These are phyloP conservation scores for Phtheirospermum japonicum DNA, from an alignment of 257 asterid species.

Conservation along the genomic window DNA sequence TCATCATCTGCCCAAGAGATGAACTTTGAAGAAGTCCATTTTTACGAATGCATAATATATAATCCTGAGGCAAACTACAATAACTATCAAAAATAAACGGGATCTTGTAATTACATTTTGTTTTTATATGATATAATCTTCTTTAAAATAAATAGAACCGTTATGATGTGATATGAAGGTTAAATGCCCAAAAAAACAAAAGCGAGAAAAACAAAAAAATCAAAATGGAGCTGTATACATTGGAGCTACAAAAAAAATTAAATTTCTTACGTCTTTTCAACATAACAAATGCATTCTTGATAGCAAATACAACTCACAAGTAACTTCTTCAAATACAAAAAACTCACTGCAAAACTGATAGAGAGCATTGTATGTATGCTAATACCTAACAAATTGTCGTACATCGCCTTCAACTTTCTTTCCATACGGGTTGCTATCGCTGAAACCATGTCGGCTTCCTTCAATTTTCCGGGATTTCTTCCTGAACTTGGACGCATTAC, in stretches of 20 bases:
- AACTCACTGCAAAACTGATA: background rate
- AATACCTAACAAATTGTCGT: slow-evolving; percentile 62
- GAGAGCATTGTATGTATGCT: slow-evolving; percentile 5
- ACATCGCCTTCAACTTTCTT: slow-evolving; percentile 46
- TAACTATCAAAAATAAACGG: too few relatives aligned
- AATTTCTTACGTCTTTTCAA: background rate
- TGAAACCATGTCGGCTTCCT: slow-evolving; percentile 67
- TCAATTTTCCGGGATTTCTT: slow-evolving; percentile 45
- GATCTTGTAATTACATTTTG: too few relatives aligned
- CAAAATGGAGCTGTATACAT: background rate
- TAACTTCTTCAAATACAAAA: background rate
- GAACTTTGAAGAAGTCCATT: too few relatives aligned
- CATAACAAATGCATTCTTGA: background rate
- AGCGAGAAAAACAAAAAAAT: background rate
- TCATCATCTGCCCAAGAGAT: too few relatives aligned
- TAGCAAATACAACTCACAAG: background rate
- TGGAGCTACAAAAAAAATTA: too few relatives aligned
- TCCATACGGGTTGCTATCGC: slow-evolving; percentile 62
- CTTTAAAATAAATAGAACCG: too few relatives aligned
- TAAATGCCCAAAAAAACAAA: too few relatives aligned
- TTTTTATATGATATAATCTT: too few relatives aligned
- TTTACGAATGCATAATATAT: too few relatives aligned
- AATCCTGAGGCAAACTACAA: too few relatives aligned
- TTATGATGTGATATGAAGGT: too few relatives aligned
- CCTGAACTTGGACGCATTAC: slow-evolving; percentile 75